Conservation (phyloP, 176 grass and related monocot species). For the Elymus sibiricus region DNA sequence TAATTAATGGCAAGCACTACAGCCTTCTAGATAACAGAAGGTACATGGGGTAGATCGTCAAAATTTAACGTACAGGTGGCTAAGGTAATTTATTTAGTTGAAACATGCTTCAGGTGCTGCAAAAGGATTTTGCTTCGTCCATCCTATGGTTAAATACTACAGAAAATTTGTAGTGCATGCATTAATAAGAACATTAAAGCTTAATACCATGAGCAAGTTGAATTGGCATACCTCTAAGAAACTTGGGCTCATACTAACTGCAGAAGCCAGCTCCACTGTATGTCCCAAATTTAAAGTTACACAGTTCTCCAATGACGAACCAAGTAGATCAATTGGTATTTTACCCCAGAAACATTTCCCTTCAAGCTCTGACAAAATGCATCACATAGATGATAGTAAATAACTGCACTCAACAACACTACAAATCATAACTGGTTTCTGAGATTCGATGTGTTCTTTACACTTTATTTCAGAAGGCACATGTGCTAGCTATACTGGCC, state of each 20-base stretch:
- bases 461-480: neutral
- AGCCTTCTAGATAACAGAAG: neutral
- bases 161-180: neutral
- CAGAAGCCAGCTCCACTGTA: slow-evolving; percentile 66
- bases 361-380: slow-evolving; percentile 63
- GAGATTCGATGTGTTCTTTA: neutral
- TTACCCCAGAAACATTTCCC: slow-evolving; percentile 88
- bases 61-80: neutral
- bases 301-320: slow-evolving; percentile 80
- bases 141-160: neutral
- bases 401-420: slow-evolving; percentile 27
- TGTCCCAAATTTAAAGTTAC: slow-evolving; percentile 82
- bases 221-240: slow-evolving; percentile 74
- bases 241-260: slow-evolving; percentile 67
- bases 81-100: neutral
- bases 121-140: neutral
- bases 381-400: slow-evolving; percentile 19
- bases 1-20: neutral
- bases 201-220: slow-evolving; percentile 21
- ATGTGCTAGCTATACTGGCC: neutral
- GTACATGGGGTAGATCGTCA: neutral
- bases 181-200: neutral
- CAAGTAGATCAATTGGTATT: slow-evolving; percentile 82
- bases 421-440: slow-evolving; percentile 9
- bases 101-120: slow-evolving; percentile 1